phyloP scores from a whole-genome alignment of 257 asterid genomes.

The Solanum sitiens region DNA sequence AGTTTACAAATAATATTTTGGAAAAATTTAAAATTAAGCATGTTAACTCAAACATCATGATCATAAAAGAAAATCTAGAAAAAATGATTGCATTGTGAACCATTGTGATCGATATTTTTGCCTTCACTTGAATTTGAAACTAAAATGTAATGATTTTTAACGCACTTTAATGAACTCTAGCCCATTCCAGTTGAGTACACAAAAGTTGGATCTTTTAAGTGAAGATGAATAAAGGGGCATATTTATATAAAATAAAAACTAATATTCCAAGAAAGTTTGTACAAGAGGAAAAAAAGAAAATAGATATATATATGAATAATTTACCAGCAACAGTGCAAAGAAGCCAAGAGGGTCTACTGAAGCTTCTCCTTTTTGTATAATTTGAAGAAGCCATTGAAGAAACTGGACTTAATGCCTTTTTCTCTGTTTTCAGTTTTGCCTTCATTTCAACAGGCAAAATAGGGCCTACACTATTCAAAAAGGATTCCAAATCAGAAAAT shows the following conservation, averaged over 20 bases:
- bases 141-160: background rate
- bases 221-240: background rate
- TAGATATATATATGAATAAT: background rate
- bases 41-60: background rate
- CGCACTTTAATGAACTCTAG: background rate
- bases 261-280: background rate
- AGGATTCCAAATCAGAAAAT: background rate
- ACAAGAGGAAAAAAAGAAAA: background rate
- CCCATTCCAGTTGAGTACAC: background rate
- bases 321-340: constrained; percentile 83
- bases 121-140: background rate
- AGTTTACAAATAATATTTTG: too few species aligned
- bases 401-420: background rate
- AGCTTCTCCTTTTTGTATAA: constrained; percentile 35
- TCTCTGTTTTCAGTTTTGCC: constrained; percentile 25
- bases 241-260: background rate
- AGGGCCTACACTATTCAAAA: background rate
- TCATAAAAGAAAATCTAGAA: background rate
- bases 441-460: constrained; percentile 26
- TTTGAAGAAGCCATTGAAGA: constrained; percentile 10
- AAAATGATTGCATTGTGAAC: background rate
- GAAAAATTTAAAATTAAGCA: background rate
- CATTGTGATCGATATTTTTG: background rate
- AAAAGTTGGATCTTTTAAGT: background rate
- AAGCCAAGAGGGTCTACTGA: constrained; percentile 85